Evolutionary conservation across 345 rosid species (phyloP), one percentile per base, ranked within the genome.

Genomic region (Corchorus capsularis): DNA sequence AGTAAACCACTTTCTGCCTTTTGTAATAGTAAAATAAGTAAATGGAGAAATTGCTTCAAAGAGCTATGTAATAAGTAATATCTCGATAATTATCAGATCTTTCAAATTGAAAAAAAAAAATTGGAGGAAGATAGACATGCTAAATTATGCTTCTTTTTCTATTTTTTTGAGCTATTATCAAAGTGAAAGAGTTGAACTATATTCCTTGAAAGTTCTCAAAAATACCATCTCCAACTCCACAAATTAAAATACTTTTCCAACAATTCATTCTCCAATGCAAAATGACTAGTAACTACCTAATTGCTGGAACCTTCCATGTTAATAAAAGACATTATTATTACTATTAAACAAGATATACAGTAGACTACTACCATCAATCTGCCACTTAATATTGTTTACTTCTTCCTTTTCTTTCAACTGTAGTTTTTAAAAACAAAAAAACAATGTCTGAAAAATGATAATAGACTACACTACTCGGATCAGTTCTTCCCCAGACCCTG

Each of bases 281-380:
- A 59, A 59, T 19, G 19, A 59, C 20, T 12, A 19, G 13, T 22
- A 56, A 57, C 14, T 57, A 22, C 63, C 43, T 8, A 72, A 22
- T 16, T 72, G 66, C 75, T 22, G 54, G 14, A 57, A 52, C 41
- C 22, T 45, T 22, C 49, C 55, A 72, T 39, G 53, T 72, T 43
- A 72, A 43, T 16, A 57, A 8, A 55, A 72, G 53, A 45, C 4
- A 4, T 3, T 39, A 72, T 20, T 39, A 27, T 27, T 17, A 54
- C 54, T 54, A 46, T 16, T 34, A 5, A 62, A 59, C 16, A 62
- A 35, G 15, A 62, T 0, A 52, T 15, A 69, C 32, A 10, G 16
- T 52, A 52, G 3, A 35, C 17, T 53, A 34, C 16, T 34, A 32
- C 32, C 60, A 69, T 35, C 73, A 69, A 17, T 47, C 35, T 34